A percentile compares a stretch with the other conserved stretches of the same genome.
Evolutionary conservation across 257 asterid genomes (phyloP).

Genomic region (Forsythia viridissima): DNA sequence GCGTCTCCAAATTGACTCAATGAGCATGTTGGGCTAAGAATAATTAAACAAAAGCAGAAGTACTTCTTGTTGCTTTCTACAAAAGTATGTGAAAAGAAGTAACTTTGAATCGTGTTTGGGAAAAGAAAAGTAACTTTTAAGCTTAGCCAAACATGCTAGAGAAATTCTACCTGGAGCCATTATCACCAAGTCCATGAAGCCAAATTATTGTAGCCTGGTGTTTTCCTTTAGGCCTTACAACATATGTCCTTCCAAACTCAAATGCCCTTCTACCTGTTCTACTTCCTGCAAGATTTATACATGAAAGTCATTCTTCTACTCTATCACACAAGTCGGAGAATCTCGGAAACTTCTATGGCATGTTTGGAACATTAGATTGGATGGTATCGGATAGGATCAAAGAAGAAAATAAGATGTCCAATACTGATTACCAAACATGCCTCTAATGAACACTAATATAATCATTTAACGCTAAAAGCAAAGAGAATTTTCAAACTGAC

Average conservation of each 20-base stretch:
- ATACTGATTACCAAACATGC: background rate
- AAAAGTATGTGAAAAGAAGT: background rate
- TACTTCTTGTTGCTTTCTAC: background rate
- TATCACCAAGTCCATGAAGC: conserved; percentile 98
- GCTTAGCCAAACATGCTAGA: background rate
- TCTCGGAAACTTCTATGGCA: background rate
- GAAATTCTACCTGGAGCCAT: conserved; percentile 76
- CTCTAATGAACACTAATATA: background rate
- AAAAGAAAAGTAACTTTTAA: background rate
- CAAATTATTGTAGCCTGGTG: conserved; percentile 97
- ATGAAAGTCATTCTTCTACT: conserved; percentile 4
- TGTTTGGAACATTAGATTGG: background rate
- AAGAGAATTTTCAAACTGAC: conserved; percentile 41
- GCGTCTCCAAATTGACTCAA: background rate
- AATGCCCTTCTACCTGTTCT: conserved; percentile 59
- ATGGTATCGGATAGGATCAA: background rate
- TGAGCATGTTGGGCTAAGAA: background rate
- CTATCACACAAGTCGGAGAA: background rate
- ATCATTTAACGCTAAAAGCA: background rate
- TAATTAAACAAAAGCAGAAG: background rate
- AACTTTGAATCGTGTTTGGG: background rate
- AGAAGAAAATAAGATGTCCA: background rate
- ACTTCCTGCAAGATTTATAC: conserved; percentile 55
- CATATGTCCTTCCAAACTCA: conserved; percentile 96
- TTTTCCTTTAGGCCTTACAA: conserved; percentile 91